These are phyloP conservation scores for Yarrowia deformans DNA, from an alignment of 805 yeast genomes.

Conservation along the genomic window DNA sequence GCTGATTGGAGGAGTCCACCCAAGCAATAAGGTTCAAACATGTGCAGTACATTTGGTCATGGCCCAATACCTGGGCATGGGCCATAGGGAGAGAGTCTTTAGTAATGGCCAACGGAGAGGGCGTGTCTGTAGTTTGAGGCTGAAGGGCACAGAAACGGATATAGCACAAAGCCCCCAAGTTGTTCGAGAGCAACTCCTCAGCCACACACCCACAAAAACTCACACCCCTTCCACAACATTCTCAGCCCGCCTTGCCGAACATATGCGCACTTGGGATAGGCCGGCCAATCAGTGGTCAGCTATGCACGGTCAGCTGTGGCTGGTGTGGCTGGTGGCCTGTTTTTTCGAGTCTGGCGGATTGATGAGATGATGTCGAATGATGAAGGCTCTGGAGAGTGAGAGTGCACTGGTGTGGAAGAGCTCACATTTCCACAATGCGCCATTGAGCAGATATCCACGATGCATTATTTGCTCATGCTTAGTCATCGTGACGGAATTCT, in stretches of 20 bases:
- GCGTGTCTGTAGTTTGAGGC: not conserved
- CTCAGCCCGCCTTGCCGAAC: constrained; percentile 26
- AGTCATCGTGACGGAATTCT: too few species aligned
- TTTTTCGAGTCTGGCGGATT: not conserved
- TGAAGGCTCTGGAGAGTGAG: not conserved
- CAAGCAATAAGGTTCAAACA: constrained; percentile 10
- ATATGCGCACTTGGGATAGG: constrained; percentile 18
- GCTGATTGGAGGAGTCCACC: constrained; percentile 30
- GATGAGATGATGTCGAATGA: too few species aligned
- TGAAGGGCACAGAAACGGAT: not conserved
- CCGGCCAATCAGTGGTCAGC: constrained; percentile 19
- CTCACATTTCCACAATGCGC: not conserved
- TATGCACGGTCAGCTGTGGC: constrained; percentile 29
- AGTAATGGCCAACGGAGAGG: not conserved
- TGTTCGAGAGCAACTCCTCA: not conserved
- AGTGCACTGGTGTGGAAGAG: not conserved
- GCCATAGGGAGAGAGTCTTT: not conserved
- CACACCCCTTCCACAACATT: constrained; percentile 22
- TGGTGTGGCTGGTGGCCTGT: constrained; percentile 37
- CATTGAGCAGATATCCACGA: constrained; percentile 9
- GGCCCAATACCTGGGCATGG: constrained; percentile 21
- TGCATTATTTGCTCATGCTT: constrained; percentile 22
- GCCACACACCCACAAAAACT: not conserved
- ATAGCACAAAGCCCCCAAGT: not conserved
- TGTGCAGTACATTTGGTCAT: constrained; percentile 38